Evolutionary conservation across 768 basidiomycete species (phyloP).

Genomic region (Tricholoma hemisulphureum): DNA sequence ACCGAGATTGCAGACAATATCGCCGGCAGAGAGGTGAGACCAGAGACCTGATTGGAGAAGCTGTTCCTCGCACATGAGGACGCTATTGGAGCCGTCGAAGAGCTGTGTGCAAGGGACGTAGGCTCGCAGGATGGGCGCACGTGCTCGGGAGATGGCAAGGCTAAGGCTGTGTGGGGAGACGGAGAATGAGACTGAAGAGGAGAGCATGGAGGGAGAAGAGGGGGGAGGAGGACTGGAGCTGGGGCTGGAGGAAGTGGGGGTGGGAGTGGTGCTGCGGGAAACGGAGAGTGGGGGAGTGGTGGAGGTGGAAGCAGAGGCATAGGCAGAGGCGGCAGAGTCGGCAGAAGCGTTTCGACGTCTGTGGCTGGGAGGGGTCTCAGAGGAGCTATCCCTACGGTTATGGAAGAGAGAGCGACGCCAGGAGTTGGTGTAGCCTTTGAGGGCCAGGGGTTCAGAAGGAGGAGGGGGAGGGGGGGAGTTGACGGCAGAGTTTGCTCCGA

Average conservation of each 20-base stretch:
- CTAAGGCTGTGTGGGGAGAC: constrained; percentile 71
- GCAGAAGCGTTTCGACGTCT: neutral
- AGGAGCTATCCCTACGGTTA: neutral
- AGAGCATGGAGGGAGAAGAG: constrained; percentile 66
- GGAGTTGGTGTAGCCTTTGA: constrained; percentile 45
- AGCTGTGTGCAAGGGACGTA: constrained; percentile 70
- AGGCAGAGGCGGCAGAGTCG: constrained; percentile 6
- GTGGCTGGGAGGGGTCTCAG: neutral
- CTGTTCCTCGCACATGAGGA: constrained; percentile 65
- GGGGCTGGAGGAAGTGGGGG: constrained; percentile 1
- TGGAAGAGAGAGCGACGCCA: constrained; percentile 43
- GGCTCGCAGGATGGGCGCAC: constrained; percentile 71
- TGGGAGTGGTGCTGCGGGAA: constrained; percentile 15
- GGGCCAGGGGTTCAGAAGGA: constrained; percentile 41
- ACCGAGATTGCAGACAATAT: constrained; percentile 79
- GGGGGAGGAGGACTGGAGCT: constrained; percentile 45
- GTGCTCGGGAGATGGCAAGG: constrained; percentile 56
- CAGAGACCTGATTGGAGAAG: constrained; percentile 67
- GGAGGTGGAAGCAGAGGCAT: constrained; percentile 1
- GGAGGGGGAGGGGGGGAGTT: constrained; percentile 56
- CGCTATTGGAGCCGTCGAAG: constrained; percentile 38
- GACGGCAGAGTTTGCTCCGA: constrained; percentile 27
- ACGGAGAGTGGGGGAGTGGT: constrained; percentile 11
- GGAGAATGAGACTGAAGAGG: constrained; percentile 35
- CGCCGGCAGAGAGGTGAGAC: constrained; percentile 73